phyloP scores from a whole-genome alignment of 345 rosid species.

The Aethionema arabicum region DNA sequence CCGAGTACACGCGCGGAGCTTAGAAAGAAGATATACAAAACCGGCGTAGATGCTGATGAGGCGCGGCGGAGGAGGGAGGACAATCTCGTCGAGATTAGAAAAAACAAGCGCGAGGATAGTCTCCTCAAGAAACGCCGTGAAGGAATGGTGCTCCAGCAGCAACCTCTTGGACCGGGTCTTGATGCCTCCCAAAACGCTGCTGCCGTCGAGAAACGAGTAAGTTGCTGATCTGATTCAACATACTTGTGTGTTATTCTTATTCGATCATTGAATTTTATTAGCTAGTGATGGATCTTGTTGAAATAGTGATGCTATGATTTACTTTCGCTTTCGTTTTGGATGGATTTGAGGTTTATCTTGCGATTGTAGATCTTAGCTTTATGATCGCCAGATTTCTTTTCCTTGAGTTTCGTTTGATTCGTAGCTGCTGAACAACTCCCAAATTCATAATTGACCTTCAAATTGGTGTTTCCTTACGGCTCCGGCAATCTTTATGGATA shows the following conservation, averaged over 20 bases:
- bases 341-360: background rate
- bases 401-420: too few species aligned
- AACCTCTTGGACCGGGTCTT: constrained; percentile 36
- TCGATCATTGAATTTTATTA: constrained; percentile 25
- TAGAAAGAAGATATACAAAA: constrained; percentile 69
- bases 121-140: constrained; percentile 73
- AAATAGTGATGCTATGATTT: constrained; percentile 3
- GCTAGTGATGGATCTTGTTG: constrained; percentile 24
- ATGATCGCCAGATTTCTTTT: too few species aligned
- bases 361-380: constrained; percentile 32
- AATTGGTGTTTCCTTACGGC: background rate
- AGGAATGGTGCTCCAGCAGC: constrained; percentile 57
- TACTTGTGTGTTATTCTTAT: background rate
- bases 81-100: constrained; percentile 77
- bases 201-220: constrained; percentile 67
- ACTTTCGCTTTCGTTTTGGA: too few species aligned
- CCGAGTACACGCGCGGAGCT: constrained; percentile 63
- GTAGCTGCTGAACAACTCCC: too few species aligned
- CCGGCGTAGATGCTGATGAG: constrained; percentile 76
- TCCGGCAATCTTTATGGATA: background rate
- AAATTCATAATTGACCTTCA: too few species aligned
- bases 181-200: constrained; percentile 52
- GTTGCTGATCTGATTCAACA: constrained; percentile 22
- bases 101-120: constrained; percentile 69
- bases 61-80: constrained; percentile 74